Evolutionary conservation across 768 basidiomycete species (phyloP), one percentile per base, ranked within the genome.

Genomic region (Calocera cornea): DNA sequence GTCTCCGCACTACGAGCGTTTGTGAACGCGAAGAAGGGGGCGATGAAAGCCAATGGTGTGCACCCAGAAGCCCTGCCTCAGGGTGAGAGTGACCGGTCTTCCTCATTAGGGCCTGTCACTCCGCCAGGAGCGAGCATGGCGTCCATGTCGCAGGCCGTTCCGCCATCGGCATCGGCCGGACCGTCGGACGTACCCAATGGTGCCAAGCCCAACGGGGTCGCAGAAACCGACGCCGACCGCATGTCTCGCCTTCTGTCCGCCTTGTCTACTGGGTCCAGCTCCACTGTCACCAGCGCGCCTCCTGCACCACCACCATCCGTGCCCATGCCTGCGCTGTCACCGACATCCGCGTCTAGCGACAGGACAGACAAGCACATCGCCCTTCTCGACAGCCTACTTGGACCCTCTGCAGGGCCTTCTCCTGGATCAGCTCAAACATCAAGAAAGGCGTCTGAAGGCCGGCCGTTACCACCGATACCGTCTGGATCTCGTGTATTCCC

Each of bases 1-100:
- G 92, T 99, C 71, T 47, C 44, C 7, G 16, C 44, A 5, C 19
- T 47, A 19, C 44, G 44, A 7, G 74, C 72, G 79, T 79, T 64
- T 67, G 79, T 71, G 44, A 47, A 47, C 24, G 44, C 44, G 7
- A 47, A 47, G 44, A 47, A 47, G 44, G 16, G 8, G 8, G 44
- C 44, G 24, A 8, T 47, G 44, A 47, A 47, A 24, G 5, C 44
- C 44, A 47, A 47, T 47, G 44, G 44, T 17, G 44, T 47, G 24
- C 44, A 47, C 7, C 44, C 44, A 24, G 44, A 47, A 47, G 19
- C 44, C 16, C 19, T 47, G 8, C 44, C 44, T 19, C 44, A 47
- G 44, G 44, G 44, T 47, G 44, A 47, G 44, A 47, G 44, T 47
- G 44, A 47, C 44, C 16, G 44, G 44, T 47, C 44, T 19, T 47